A percentile compares a stretch with the other conserved stretches of the same genome.
These are phyloP conservation scores for Antarctomyces pellizariae DNA, from an alignment of 495 filamentous ascomycete genomes.

Conservation along the genomic window DNA sequence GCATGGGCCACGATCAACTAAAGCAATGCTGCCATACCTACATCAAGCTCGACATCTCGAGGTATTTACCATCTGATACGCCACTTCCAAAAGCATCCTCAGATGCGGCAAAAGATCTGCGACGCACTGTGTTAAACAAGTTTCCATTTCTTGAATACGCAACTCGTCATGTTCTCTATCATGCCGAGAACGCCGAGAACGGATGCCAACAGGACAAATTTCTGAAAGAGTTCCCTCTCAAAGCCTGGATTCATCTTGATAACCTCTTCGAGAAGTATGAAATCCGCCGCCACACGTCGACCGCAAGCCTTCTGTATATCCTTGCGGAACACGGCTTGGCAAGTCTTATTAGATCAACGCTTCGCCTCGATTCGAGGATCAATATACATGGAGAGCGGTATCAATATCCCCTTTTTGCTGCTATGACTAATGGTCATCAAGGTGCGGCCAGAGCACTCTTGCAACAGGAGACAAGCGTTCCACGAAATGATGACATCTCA, in stretches of 20 bases:
- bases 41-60: too few relatives aligned
- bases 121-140: slow-evolving; percentile 6
- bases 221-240: slow-evolving; percentile 13
- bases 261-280: slow-evolving; percentile 16
- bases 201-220: slow-evolving; percentile 17
- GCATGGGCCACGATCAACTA: too few relatives aligned
- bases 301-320: slow-evolving; percentile 22
- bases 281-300: slow-evolving; percentile 11
- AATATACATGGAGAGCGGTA: slow-evolving; percentile 16
- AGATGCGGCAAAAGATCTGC: slow-evolving; percentile 7
- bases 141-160: slow-evolving; percentile 26
- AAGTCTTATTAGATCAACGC: slow-evolving; percentile 16
- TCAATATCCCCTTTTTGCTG: slow-evolving; percentile 21
- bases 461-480: neutral
- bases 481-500: neutral
- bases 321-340: slow-evolving; percentile 19
- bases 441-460: slow-evolving; percentile 6
- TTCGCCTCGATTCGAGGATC: slow-evolving; percentile 8
- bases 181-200: slow-evolving; percentile 19
- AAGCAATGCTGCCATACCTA: too few relatives aligned
- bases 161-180: slow-evolving; percentile 17
- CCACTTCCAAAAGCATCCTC: slow-evolving; percentile 9
- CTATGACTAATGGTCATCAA: slow-evolving; percentile 14
- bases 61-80: too few relatives aligned
- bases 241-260: slow-evolving; percentile 16